These are phyloP conservation scores for Cercospora citrullina DNA, from an alignment of 2,329 filamentous ascomycete species.

Conservation along the genomic window DNA sequence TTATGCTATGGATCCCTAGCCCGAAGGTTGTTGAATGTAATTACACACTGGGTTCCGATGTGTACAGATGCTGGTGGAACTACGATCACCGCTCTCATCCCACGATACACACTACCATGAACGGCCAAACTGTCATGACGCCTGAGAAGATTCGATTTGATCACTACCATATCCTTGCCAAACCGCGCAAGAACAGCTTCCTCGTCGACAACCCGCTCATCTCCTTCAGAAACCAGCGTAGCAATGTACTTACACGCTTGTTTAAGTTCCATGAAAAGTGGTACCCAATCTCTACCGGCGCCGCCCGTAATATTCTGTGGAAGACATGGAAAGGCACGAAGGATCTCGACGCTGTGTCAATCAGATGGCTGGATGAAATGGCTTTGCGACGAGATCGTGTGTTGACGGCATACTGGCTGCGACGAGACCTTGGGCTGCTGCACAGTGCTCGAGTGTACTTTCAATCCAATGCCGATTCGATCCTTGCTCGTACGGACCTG, in stretches of 20 bases:
- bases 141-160: conserved; percentile 5
- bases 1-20: conserved; percentile 11
- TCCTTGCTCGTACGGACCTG: conserved; percentile 54
- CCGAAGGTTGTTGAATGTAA: conserved; percentile 10
- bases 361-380: conserved; percentile 15
- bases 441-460: conserved; percentile 13
- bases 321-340: conserved; percentile 13
- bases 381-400: conserved; percentile 9
- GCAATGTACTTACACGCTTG: neutral
- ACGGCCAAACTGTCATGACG: conserved; percentile 6
- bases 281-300: conserved; percentile 10
- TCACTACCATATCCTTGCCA: conserved; percentile 4
- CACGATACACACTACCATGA: conserved; percentile 15
- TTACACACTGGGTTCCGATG: conserved; percentile 9
- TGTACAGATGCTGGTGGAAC: conserved; percentile 12
- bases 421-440: conserved; percentile 12
- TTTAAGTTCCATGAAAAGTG: conserved; percentile 12
- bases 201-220: conserved; percentile 13
- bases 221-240: conserved; percentile 9
- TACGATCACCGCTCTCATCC: conserved; percentile 18
- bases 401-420: conserved; percentile 10
- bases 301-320: conserved; percentile 14
- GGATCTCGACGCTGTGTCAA: conserved; percentile 13
- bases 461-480: conserved; percentile 53
- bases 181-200: conserved; percentile 10